Conservation (phyloP, 1,284 basidiomycete species). For the Leccinum subatratum region DNA sequence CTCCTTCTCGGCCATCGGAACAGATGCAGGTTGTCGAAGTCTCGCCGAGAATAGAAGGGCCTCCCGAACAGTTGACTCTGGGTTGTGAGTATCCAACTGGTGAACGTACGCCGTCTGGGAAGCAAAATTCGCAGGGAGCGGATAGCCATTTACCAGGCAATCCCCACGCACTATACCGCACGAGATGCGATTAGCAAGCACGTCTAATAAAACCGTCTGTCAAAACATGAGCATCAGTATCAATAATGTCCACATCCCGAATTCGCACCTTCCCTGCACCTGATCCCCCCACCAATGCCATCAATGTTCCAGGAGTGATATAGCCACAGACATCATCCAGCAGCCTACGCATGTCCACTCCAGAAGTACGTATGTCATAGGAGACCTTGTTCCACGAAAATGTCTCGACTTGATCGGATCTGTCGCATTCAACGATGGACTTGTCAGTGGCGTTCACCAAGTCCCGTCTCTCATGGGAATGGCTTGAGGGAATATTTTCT, state of each 20-base stretch:
- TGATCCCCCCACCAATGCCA: slow-evolving; percentile 73
- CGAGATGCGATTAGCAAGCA: slow-evolving; percentile 69
- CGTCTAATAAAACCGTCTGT: slow-evolving; percentile 77
- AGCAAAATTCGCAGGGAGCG: slow-evolving; percentile 69
- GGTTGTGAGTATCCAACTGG: slow-evolving; percentile 73
- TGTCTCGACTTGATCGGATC: slow-evolving; percentile 38
- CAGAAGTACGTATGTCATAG: slow-evolving; percentile 38
- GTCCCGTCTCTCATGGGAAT: slow-evolving; percentile 1
- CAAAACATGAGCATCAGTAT: slow-evolving; percentile 10
- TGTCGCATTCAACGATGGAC: slow-evolving; percentile 20
- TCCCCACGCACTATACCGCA: slow-evolving; percentile 71
- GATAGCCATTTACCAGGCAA: slow-evolving; percentile 72
- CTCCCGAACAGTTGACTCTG: slow-evolving; percentile 73
- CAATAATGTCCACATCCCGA: background rate
- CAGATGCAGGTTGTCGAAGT: slow-evolving; percentile 69
- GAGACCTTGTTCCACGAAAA: slow-evolving; percentile 60
- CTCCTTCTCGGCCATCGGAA: slow-evolving; percentile 70
- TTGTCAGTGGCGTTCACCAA: background rate
- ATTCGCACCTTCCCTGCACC: slow-evolving; percentile 63
- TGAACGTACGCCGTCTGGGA: slow-evolving; percentile 67
- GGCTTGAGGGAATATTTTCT: slow-evolving; percentile 15
- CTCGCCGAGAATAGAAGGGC: slow-evolving; percentile 78
- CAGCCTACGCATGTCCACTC: slow-evolving; percentile 55
- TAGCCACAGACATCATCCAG: slow-evolving; percentile 79
- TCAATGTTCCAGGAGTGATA: slow-evolving; percentile 74